Base-by-base conservation (phyloP, 257 asterid genomes). In the Ilex aquifolium region DNA sequence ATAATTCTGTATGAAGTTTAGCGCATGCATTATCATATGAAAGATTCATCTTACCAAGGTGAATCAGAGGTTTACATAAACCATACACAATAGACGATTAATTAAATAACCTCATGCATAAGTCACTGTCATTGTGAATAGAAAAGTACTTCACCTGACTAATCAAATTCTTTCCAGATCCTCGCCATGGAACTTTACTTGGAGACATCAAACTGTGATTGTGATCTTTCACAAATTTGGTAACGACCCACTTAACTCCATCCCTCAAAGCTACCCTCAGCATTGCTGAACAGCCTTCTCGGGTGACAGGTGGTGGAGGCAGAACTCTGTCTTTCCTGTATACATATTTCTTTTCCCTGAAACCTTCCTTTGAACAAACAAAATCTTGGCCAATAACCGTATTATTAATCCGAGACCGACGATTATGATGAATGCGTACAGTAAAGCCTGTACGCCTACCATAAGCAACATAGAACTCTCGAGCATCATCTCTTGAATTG, bases 171-270 rank as follows among this genome's bases (percentile, higher is more conserved):
- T 30, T 72, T 31, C 56, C 69, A 13, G 64, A 61, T 60, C 71
- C 76, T 55, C 64, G 60, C 65, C 72, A 65, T 4, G 72, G 76
- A 65, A 65, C 76, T 60, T 65, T 61, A 65, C 50, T 44, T 31
- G 76, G 72, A 54, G 76, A 61, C 72, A 72, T 54, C 32, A 72
- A 62, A 39, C 64, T 62, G 49, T 72, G 76, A 61, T 56, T 72
- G 40, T 72, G 76, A 55, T 72, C 76, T 66, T 61, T 56, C n/a
- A 72, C 72, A 66, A 72, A 66, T 52, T 61, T 72, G 14, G 76
- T 72, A 29, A 66, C 65, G 30, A 60, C 68, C 76, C 76, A 72
- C 46, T 60, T 72, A 29, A 36, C 64, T 61, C 71, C 76, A 32
- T 61, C 65, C 48, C 60, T 71, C 17, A 71, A 14, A 44, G 68